Evolutionary conservation across 441 rosid species (phyloP).

Genomic region (Capsella rubella): DNA sequence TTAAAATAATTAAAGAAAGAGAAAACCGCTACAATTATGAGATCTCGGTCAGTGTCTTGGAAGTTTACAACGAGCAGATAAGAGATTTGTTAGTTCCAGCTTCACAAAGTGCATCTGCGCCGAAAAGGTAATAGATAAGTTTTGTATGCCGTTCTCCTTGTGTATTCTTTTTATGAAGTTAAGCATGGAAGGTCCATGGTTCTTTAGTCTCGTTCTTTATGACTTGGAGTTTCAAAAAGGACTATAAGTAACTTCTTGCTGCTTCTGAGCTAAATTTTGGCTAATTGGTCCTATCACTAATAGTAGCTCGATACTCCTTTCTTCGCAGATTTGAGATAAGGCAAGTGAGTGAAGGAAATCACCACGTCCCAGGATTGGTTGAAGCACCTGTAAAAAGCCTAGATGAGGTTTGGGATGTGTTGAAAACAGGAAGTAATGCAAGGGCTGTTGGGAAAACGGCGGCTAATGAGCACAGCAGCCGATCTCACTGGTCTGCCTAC

Average conservation of each 20-base stretch:
- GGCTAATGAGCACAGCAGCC: conserved; percentile 93
- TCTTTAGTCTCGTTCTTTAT: background rate
- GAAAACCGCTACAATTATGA: conserved; percentile 68
- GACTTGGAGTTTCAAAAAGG: conserved; percentile 3
- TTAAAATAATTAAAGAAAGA: conserved; percentile 66
- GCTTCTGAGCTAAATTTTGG: background rate
- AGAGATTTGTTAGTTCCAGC: conserved; percentile 74
- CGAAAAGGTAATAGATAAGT: conserved; percentile 63
- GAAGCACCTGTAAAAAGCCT: conserved; percentile 80
- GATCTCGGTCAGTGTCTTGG: conserved; percentile 88
- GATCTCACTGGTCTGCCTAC: conserved; percentile 86
- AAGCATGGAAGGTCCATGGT: conserved; percentile 14
- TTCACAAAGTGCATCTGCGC: conserved; percentile 62
- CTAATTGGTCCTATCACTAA: conserved; percentile 1
- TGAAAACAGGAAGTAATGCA: conserved; percentile 83
- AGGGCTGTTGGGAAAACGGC: conserved; percentile 92
- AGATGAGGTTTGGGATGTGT: conserved; percentile 92
- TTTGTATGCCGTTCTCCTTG: background rate
- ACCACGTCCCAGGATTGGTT: conserved; percentile 88
- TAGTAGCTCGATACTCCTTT: conserved; percentile 1
- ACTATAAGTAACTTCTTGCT: background rate
- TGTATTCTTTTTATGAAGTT: background rate
- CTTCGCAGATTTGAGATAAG: conserved; percentile 79
- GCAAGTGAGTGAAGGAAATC: conserved; percentile 79
- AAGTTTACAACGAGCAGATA: conserved; percentile 97